Percentiles rank a stretch among this genome's conserved stretches.
phyloP scores from a whole-genome alignment of 2,329 filamentous ascomycete species.

The Aschersonia sp. region DNA sequence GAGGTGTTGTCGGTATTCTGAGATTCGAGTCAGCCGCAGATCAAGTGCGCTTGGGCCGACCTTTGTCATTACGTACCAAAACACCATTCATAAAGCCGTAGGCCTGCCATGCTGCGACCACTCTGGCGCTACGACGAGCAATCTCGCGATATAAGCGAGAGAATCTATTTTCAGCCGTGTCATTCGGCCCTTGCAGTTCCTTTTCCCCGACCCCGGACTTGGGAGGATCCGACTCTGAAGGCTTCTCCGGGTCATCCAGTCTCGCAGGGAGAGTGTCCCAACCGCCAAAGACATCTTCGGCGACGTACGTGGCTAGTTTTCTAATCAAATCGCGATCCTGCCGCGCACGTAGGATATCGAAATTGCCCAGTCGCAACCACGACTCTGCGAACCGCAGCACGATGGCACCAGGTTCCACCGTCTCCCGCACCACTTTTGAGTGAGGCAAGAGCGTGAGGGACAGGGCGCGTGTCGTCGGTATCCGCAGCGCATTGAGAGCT shows the following conservation, averaged over 20 bases:
- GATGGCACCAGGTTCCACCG: slow-evolving; percentile 77
- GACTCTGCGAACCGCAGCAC: slow-evolving; percentile 81
- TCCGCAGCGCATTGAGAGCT: slow-evolving; percentile 67
- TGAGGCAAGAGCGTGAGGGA: slow-evolving; percentile 66
- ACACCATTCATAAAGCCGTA: slow-evolving; percentile 99
- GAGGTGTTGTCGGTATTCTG: slow-evolving; percentile 94
- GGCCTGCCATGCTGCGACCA: slow-evolving; percentile 88
- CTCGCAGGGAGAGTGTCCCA: slow-evolving; percentile 70
- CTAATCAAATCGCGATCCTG: slow-evolving; percentile 65
- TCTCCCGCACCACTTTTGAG: slow-evolving; percentile 61
- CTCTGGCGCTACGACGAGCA: slow-evolving; percentile 68
- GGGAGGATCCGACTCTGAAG: slow-evolving; percentile 24
- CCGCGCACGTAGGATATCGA: slow-evolving; percentile 75
- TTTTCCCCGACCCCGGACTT: slow-evolving; percentile 38
- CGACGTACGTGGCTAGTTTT: slow-evolving; percentile 65
- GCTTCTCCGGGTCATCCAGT: slow-evolving; percentile 35
- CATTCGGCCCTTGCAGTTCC: slow-evolving; percentile 50
- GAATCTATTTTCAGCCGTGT: slow-evolving; percentile 71
- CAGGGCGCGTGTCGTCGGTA: slow-evolving; percentile 77
- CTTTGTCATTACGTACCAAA: slow-evolving; percentile 25
- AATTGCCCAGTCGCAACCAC: slow-evolving; percentile 90
- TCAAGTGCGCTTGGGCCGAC: background rate
- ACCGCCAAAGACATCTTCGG: slow-evolving; percentile 74
- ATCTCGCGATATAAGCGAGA: slow-evolving; percentile 78
- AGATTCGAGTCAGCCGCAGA: background rate